Evolutionary conservation across 2,329 filamentous ascomycete genomes (phyloP).

Genomic region (Didymella segeticola): DNA sequence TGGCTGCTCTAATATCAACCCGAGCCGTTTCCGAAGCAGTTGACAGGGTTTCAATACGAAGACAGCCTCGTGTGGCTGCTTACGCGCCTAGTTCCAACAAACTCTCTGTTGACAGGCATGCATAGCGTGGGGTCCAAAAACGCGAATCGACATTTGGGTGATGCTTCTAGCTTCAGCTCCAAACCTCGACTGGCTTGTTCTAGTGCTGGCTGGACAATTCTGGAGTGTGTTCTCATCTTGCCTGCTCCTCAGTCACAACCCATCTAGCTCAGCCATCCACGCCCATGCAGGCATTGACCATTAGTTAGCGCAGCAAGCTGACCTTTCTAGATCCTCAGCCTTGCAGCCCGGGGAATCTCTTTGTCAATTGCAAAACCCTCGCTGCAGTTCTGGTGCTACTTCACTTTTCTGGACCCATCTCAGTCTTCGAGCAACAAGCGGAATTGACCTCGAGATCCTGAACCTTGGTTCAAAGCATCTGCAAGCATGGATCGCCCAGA

Average conservation of each 20-base stretch:
- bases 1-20: background rate
- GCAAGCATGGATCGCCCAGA: conserved; percentile 26
- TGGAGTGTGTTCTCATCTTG: background rate
- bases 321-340: background rate
- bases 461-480: too few species aligned
- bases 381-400: too few species aligned
- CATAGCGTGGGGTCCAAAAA: background rate
- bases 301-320: background rate
- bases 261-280: background rate
- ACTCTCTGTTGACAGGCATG: background rate
- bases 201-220: background rate
- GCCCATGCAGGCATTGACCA: background rate
- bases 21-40: background rate
- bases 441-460: background rate
- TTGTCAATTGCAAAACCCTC: background rate
- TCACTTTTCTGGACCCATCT: too few species aligned
- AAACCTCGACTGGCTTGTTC: background rate
- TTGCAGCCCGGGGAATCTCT: background rate
- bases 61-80: conserved; percentile 8
- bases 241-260: background rate
- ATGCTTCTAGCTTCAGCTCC: background rate
- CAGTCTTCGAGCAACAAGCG: too few species aligned
- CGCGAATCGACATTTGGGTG: background rate
- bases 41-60: background rate
- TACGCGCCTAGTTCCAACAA: background rate